Conservation (phyloP, 2,329 filamentous ascomycete species). For the Fusarium udum region DNA sequence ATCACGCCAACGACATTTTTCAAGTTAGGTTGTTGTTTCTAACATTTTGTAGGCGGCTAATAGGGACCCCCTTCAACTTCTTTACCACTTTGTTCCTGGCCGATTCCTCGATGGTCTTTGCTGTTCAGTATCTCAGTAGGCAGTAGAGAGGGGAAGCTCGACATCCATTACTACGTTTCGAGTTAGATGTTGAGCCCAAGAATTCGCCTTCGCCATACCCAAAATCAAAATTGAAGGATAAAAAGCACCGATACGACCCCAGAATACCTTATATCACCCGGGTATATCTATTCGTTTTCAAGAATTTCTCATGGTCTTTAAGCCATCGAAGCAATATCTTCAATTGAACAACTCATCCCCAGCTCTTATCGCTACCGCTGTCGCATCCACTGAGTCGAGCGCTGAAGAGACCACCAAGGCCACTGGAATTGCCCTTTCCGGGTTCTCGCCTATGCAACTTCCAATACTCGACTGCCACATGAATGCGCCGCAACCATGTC, state of each 20-base stretch:
- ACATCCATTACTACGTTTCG: background rate
- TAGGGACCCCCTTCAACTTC: background rate
- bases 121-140: background rate
- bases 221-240: background rate
- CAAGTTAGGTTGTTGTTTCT: background rate
- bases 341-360: slow-evolving; percentile 2
- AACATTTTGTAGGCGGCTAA: background rate
- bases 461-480: slow-evolving; percentile 33
- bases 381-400: slow-evolving; percentile 13
- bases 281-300: background rate
- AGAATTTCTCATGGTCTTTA: slow-evolving; percentile 1
- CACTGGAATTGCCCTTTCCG: slow-evolving; percentile 20
- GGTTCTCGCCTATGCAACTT: slow-evolving; percentile 44
- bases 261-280: background rate
- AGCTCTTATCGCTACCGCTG: slow-evolving; percentile 2
- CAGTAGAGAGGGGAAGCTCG: background rate
- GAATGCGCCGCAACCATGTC: slow-evolving; percentile 46
- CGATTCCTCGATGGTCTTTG: background rate
- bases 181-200: background rate
- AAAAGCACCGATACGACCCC: background rate
- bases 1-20: background rate
- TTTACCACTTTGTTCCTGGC: background rate
- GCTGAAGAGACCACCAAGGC: slow-evolving; percentile 4
- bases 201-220: background rate
- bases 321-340: slow-evolving; percentile 3